phyloP scores from a whole-genome alignment of 495 filamentous ascomycete species.

The Xylaria flabelliformis region DNA sequence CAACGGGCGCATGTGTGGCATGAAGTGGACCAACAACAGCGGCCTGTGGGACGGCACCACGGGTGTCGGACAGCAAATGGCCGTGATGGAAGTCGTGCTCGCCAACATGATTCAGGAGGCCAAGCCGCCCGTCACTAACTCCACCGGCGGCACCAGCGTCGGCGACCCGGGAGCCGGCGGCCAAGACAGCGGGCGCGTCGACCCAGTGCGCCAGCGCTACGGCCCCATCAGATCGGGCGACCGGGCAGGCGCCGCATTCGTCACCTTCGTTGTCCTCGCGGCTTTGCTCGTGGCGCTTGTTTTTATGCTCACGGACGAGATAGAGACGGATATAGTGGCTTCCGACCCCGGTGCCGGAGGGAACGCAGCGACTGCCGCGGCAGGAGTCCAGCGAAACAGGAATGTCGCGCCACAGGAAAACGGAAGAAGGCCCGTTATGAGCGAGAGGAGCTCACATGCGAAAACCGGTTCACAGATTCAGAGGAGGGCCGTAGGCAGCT shows the following conservation, averaged over 20 bases:
- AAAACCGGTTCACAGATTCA: neutral
- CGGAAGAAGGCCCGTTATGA: neutral
- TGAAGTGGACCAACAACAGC: conserved; percentile 66
- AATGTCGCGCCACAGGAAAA: neutral
- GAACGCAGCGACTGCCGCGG: neutral
- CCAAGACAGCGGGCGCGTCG: conserved; percentile 41
- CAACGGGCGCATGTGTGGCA: conserved; percentile 70
- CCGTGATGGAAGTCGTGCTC: conserved; percentile 69
- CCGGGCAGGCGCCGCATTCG: conserved; percentile 64
- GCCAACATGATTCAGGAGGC: conserved; percentile 60
- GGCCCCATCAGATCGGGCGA: conserved; percentile 56
- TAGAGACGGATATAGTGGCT: conserved; percentile 25
- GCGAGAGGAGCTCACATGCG: neutral
- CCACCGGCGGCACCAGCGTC: conserved; percentile 75
- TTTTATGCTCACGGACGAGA: conserved; percentile 49
- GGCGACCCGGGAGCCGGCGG: conserved; percentile 74
- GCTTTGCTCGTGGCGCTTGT: conserved; percentile 39
- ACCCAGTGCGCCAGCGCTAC: conserved; percentile 32
- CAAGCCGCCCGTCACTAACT: conserved; percentile 63
- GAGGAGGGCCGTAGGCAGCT: neutral
- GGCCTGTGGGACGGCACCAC: conserved; percentile 59
- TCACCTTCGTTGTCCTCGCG: conserved; percentile 56
- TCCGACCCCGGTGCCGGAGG: neutral
- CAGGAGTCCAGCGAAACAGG: neutral
- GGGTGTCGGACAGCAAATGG: conserved; percentile 75